phyloP scores from a whole-genome alignment of 805 yeast genomes.

The Wickerhamomyces hampshirensis region DNA sequence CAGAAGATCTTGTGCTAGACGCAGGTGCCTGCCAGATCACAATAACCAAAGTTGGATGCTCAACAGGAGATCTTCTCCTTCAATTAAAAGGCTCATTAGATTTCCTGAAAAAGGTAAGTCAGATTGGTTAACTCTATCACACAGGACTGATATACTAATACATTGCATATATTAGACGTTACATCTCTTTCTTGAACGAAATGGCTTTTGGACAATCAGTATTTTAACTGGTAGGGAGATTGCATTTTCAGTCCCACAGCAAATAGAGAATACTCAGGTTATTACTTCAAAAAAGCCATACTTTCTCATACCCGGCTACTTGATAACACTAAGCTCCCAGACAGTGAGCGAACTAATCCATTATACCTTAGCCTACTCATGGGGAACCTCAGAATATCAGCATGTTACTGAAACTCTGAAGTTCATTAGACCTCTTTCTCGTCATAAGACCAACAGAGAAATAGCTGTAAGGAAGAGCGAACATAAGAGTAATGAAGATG shows the following conservation, averaged over 20 bases:
- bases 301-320: constrained; percentile 4
- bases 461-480: too few relatives aligned
- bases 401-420: not conserved
- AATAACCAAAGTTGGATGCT: constrained; percentile 4
- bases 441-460: not conserved
- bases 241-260: constrained; percentile 1
- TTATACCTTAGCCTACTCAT: not conserved
- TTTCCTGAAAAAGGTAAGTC: constrained; percentile 2
- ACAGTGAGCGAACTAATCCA: not conserved
- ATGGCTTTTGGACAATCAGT: not conserved
- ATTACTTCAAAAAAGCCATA: constrained; percentile 4
- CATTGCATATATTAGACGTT: not conserved
- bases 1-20: not conserved
- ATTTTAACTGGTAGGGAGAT: constrained; percentile 4
- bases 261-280: not conserved
- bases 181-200: not conserved
- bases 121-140: not conserved
- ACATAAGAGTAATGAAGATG: not conserved
- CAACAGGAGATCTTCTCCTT: constrained; percentile 7
- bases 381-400: not conserved
- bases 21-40: not conserved
- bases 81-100: constrained; percentile 1
- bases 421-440: not conserved
- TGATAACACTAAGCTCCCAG: not conserved
- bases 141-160: constrained; percentile 1